Evolutionary conservation across 805 yeast genomes (phyloP), one percentile per base, ranked within the genome.

Genomic region (Priceomyces carsonii): DNA sequence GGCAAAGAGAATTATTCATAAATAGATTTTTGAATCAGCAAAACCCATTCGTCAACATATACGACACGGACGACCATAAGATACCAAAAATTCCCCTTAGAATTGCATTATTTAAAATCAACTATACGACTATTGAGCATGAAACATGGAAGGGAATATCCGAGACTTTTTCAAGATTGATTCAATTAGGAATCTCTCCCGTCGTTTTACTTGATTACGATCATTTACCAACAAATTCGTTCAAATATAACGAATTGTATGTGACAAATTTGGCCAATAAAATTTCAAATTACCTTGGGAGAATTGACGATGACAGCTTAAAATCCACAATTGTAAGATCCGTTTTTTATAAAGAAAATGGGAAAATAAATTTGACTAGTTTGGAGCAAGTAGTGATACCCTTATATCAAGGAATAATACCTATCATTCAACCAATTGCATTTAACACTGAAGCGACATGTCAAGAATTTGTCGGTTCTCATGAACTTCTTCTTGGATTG

Each of bases 141-240:
- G 51, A 55, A 2, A 53, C 56, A 3, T 53, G 77, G 52, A 43
- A 43, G 13, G 79, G 80, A 0, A 72, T 84, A 10, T 77, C 80
- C 3, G 68, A 70, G 24, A 80, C 87, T 0, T 57, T 84, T 33
- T 61, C 69, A 19, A 63, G 82, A 35, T 62, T 83, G 51, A 61
- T 69, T 9, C 69, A 72, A 34, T 58, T 85, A 10, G 97, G 97
- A 0, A 77, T 85, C 1, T 76, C 83, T 9, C 95, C 96, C 0
- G 61, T 89, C 0, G 69, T 87, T 22, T 62, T 87, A 2, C 48
- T 85, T 18, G 89, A 81, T 64, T 59, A 48, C 39, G 66, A 55
- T 41, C 50, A 42, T 36, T 41, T 56, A n/a, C 44, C 49, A n/a
- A 36, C 44, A 3, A 47, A 42, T 7, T 41, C 51, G 8, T 67